Conservation (phyloP, 805 yeast genomes). For the Wickerhamiella galacta region DNA sequence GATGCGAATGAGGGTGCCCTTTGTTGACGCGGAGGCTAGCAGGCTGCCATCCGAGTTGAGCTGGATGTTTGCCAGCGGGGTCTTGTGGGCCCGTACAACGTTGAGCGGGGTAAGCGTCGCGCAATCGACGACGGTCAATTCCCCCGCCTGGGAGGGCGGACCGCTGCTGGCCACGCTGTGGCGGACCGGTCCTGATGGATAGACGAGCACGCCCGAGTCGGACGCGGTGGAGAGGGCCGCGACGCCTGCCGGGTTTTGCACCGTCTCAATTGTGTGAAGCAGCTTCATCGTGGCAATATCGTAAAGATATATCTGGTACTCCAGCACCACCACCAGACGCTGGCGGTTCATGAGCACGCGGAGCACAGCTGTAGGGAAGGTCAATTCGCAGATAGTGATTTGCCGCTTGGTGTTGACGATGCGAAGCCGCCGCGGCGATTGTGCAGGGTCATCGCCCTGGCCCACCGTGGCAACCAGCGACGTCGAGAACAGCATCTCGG, state of each 20-base stretch:
- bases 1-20: slow-evolving; percentile 79
- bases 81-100: slow-evolving; percentile 72
- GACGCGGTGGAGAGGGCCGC: slow-evolving; percentile 15
- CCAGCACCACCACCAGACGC: slow-evolving; percentile 57
- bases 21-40: slow-evolving; percentile 75
- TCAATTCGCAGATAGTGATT: slow-evolving; percentile 65
- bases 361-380: slow-evolving; percentile 63
- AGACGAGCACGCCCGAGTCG: slow-evolving; percentile 24
- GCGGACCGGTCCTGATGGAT: slow-evolving; percentile 31
- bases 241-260: slow-evolving; percentile 29
- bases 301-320: slow-evolving; percentile 72
- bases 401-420: slow-evolving; percentile 63
- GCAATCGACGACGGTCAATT: slow-evolving; percentile 67
- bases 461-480: slow-evolving; percentile 75
- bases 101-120: slow-evolving; percentile 56
- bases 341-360: slow-evolving; percentile 67
- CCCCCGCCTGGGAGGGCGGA: slow-evolving; percentile 30
- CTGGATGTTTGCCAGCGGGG: slow-evolving; percentile 50
- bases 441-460: slow-evolving; percentile 46
- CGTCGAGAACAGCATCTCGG: slow-evolving; percentile 84
- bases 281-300: slow-evolving; percentile 83
- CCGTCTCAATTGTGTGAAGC: slow-evolving; percentile 48
- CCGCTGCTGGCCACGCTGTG: slow-evolving; percentile 9
- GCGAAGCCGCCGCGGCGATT: slow-evolving; percentile 60
- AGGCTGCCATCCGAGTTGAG: slow-evolving; percentile 61